A percentile compares a stretch with the other conserved stretches of the same genome.
These are phyloP conservation scores for Neofusicoccum kwambonambiense DNA, from an alignment of 2,329 filamentous ascomycete species.

Conservation along the genomic window DNA sequence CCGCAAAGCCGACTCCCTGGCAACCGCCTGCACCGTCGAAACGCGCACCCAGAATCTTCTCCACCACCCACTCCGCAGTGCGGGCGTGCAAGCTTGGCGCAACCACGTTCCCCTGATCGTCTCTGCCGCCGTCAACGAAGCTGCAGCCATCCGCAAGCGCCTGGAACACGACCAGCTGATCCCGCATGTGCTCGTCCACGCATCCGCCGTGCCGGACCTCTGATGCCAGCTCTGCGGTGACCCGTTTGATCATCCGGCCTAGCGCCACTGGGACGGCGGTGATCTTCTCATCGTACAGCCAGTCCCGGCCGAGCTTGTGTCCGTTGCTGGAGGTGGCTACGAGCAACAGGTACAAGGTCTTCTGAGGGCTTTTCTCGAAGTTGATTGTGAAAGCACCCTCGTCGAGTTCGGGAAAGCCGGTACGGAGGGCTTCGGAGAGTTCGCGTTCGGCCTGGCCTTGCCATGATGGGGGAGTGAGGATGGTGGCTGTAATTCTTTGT, in stretches of 20 bases:
- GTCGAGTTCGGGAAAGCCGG: constrained; percentile 22
- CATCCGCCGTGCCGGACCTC: constrained; percentile 50
- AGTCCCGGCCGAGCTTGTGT: constrained; percentile 52
- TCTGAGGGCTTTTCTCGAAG: constrained; percentile 45
- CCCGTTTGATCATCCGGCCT: constrained; percentile 42
- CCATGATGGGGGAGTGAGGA: constrained; percentile 36
- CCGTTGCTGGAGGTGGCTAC: constrained; percentile 52
- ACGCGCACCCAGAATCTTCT: constrained; percentile 37
- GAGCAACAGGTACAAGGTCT: constrained; percentile 54
- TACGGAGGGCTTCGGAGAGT: constrained; percentile 23
- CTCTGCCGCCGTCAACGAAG: constrained; percentile 31
- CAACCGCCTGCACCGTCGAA: constrained; percentile 40
- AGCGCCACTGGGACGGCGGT: constrained; percentile 25
- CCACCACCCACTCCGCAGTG: constrained; percentile 48
- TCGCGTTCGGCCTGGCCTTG: constrained; percentile 32
- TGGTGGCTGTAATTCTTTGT: constrained; percentile 33
- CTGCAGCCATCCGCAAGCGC: constrained; percentile 50
- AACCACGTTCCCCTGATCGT: constrained; percentile 26
- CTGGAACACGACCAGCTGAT: constrained; percentile 61
- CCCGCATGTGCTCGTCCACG: constrained; percentile 56
- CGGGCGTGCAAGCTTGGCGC: constrained; percentile 45
- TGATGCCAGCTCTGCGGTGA: constrained; percentile 43
- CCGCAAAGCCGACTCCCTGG: constrained; percentile 35
- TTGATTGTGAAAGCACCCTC: background rate
- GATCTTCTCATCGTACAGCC: constrained; percentile 38